Percentiles rank a stretch among this genome's conserved stretches.
phyloP scores from a whole-genome alignment of 768 basidiomycete species.

The Agrocybe praecox region DNA sequence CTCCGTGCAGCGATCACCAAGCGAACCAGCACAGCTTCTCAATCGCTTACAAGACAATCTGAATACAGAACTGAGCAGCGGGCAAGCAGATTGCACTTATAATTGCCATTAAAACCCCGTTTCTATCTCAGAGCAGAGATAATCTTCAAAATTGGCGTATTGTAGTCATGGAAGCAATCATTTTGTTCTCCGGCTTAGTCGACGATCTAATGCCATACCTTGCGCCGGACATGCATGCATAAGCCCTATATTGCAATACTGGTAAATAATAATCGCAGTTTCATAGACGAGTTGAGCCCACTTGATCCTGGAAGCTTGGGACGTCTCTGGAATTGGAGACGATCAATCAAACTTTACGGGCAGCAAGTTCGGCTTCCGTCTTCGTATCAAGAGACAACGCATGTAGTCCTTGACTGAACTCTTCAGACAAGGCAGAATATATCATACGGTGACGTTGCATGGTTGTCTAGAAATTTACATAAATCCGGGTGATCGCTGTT shows the following conservation, averaged over 20 bases:
- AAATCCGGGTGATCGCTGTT: conserved; percentile 7
- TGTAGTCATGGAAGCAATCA: conserved; percentile 22
- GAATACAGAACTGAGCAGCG: conserved; percentile 4
- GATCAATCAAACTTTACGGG: conserved; percentile 6
- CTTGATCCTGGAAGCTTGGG: conserved; percentile 1
- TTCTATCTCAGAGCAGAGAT: conserved; percentile 5
- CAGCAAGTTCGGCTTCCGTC: conserved; percentile 54
- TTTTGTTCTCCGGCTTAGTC: not conserved
- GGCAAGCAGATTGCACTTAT: not conserved
- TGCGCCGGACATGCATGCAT: not conserved
- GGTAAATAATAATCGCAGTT: not conserved
- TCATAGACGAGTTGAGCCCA: not conserved
- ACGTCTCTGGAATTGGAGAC: not conserved
- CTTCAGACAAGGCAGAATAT: conserved; percentile 70
- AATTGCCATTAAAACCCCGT: conserved; percentile 7
- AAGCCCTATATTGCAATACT: not conserved
- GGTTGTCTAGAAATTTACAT: conserved; percentile 48
- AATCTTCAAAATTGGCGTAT: conserved; percentile 10
- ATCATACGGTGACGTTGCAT: conserved; percentile 85
- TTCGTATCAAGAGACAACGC: conserved; percentile 77
- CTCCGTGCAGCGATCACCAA: conserved; percentile 14
- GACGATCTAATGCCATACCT: not conserved
- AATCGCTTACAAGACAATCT: conserved; percentile 7
- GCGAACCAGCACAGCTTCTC: not conserved
- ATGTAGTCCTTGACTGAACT: conserved; percentile 73